phyloP scores from a whole-genome alignment of 768 basidiomycete genomes.

The Collybiopsis confluens region DNA sequence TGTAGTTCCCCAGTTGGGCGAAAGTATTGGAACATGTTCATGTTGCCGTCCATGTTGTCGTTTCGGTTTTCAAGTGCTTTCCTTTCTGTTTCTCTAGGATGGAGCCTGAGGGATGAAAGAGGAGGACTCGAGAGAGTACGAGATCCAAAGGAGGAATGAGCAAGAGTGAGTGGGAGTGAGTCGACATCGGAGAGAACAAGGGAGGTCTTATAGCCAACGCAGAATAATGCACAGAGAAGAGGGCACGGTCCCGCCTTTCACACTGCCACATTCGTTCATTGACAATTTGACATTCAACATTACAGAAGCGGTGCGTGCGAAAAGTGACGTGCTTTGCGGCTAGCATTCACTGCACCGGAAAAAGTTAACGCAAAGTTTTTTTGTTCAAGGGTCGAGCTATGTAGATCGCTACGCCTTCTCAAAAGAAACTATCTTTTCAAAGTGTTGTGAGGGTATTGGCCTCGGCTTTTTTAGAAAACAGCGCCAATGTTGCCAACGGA shows the following conservation, averaged over 20 bases:
- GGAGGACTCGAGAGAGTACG: background rate
- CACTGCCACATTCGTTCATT: background rate
- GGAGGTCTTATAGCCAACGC: background rate
- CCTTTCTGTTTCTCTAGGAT: no score
- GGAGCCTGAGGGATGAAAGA: background rate
- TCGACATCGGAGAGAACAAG: background rate
- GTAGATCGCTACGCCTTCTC: background rate
- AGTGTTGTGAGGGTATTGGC: no score
- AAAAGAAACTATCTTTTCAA: no score
- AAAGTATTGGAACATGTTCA: background rate
- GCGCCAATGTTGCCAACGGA: no score
- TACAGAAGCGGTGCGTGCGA: background rate
- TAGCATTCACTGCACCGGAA: background rate
- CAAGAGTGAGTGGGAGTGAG: background rate
- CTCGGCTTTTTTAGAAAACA: no score
- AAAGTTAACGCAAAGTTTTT: background rate
- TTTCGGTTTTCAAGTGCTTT: background rate
- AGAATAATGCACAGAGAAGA: background rate
- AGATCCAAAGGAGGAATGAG: background rate
- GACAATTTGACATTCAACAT: background rate
- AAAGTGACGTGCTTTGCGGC: background rate
- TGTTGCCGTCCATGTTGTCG: background rate
- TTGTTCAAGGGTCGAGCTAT: background rate
- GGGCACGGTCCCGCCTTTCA: background rate
- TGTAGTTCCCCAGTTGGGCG: background rate